Percentiles rank a stretch among this genome's conserved stretches.
Conservation (phyloP, 768 basidiomycete species). For the Trametes meyenii region DNA sequence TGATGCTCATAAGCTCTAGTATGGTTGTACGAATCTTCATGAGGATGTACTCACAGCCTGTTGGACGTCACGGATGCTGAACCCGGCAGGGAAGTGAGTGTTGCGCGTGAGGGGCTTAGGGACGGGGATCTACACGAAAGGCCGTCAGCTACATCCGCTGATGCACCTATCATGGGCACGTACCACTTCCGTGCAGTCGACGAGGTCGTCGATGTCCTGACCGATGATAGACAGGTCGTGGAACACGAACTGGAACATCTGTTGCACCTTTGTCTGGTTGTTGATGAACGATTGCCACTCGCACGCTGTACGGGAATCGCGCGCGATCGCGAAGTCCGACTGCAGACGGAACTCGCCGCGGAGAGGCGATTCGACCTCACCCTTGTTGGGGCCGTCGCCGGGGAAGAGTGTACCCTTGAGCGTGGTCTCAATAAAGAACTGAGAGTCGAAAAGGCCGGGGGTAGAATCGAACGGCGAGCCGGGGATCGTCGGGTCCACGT, state of each 20-base stretch:
- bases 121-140: constrained; percentile 4
- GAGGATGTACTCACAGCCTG: constrained; percentile 29
- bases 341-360: constrained; percentile 39
- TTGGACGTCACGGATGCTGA: constrained; percentile 25
- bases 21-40: too few relatives aligned
- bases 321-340: constrained; percentile 37
- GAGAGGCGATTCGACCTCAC: constrained; percentile 36
- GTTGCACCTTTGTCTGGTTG: constrained; percentile 17
- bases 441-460: constrained; percentile 32
- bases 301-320: constrained; percentile 39
- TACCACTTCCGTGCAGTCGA: constrained; percentile 20
- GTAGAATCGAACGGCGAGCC: constrained; percentile 36
- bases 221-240: constrained; percentile 13
- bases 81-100: constrained; percentile 30
- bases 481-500: constrained; percentile 31
- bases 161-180: background rate
- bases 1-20: too few relatives aligned
- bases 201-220: constrained; percentile 10
- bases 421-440: constrained; percentile 35
- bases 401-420: constrained; percentile 34
- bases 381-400: constrained; percentile 32
- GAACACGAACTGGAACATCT: constrained; percentile 18
- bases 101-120: constrained; percentile 7
- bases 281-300: constrained; percentile 37
- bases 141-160: background rate